Base-by-base conservation (phyloP, 108 stramenopile species). In the Tribonema minus region DNA sequence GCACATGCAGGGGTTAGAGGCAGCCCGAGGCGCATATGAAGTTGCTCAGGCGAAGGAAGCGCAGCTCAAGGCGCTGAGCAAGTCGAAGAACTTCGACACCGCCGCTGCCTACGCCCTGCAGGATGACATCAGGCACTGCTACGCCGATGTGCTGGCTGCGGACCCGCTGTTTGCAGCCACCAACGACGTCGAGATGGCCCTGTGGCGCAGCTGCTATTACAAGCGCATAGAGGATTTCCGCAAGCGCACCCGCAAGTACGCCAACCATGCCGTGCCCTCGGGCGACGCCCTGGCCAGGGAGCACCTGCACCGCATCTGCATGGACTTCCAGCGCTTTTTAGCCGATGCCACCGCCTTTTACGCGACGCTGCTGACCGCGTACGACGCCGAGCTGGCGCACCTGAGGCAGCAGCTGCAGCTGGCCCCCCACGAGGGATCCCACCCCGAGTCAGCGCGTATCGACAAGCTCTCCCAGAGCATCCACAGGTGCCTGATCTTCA, bases 121-220 rank as follows among this genome's bases (percentile, higher is more conserved):
- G 32, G 69, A 38, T 30, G 70, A 58, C n/a, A 65, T 81, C n/a
- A 34, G 80, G 41, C 25, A 37, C 25, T 61, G 35, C 0, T 71
- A 81, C 41, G 38, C 39, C 31, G 62, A 64, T 31, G 41, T 81
- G 3, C 62, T 81, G 15, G 38, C 29, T 7, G 29, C 58, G 38
- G 80, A 81, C 36, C 70, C 70, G 33, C 60, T 61, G 64, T 81
- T 70, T 61, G 71, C 69, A 29, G 70, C 80, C 20, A 25, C 64
- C 2, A 71, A 71, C 20, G 80, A 81, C 29, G 69, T 81, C 36
- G 80, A 81, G 7, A 58, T 58, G 9, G 30, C 54, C 29, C 25
- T 71, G 63, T 81, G 80, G 80, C 69, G 69, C 59, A 81, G 35
- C 39, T 81, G 80, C 64, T 81, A 63, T 41, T 81, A 81, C 80